Conservation (phyloP, 306 rosid genomes). For the Vigna radiata region DNA sequence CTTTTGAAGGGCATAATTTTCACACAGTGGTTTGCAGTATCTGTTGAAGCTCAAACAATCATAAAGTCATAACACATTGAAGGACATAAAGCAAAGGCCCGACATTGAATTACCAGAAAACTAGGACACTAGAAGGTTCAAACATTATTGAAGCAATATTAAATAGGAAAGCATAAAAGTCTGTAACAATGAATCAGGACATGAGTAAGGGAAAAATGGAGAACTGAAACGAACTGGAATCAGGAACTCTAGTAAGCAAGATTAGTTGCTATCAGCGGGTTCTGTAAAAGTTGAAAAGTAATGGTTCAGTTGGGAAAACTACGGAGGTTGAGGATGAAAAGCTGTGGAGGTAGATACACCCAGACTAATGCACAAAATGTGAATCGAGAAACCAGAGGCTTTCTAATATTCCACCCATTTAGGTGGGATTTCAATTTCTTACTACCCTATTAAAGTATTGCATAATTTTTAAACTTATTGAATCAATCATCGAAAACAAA, state of each 20-base stretch:
- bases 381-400: background rate
- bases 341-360: background rate
- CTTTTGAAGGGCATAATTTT: background rate
- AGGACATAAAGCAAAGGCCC: background rate
- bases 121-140: background rate
- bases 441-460: background rate
- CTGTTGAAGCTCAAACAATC: slow-evolving; percentile 5
- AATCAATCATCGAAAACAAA: background rate
- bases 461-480: background rate
- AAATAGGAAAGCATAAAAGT: background rate
- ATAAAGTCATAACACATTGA: slow-evolving; percentile 19
- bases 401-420: background rate
- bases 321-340: background rate
- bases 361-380: background rate
- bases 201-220: background rate
- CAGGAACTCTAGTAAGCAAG: background rate
- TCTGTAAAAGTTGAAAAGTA: background rate
- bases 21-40: background rate
- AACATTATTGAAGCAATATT: background rate
- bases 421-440: background rate
- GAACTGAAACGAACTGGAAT: background rate
- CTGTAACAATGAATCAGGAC: background rate
- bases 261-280: background rate
- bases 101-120: background rate
- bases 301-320: background rate